Base-by-base conservation (phyloP, 345 rosid genomes). In the Microcos paniculata region DNA sequence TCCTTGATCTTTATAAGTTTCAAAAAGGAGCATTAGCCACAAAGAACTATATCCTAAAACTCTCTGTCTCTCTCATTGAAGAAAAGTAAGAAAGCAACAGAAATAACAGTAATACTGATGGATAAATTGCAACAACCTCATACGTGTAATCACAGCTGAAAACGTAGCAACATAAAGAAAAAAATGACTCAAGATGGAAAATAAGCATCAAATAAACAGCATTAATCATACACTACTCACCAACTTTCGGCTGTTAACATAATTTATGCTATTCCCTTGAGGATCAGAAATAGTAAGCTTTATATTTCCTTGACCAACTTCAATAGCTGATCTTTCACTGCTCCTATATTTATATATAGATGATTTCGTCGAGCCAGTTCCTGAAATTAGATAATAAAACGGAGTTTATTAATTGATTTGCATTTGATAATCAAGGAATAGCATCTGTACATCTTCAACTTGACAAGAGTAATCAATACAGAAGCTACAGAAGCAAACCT, bases 231-330 rank as follows among this genome's bases (percentile, higher is more conserved):
- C 8, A 69, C 35, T 49, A 84, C 91, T 15, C 91, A 96, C 99
- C 66, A 61, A 78, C 79, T 82, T 92, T 85, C 82, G 84, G 73
- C 77, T 83, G 83, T 91, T 90, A 62, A 77, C 48, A 86, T 93
- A 93, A 55, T 77, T 87, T 64, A 72, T 67, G 40, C 55, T 40
- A 72, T 82, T 85, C 78, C 84, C 87, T 69, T 81, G 80, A 79
- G 83, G 79, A 21, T 89, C 76, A 57, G 94, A 85, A 75, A 88
- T 82, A 12, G 82, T 77, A 72, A 96, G 93, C 90, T 82, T 93
- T 67, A 93, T 62, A 82, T 90, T 82, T 77, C 91, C 94, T 66
- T 88, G 88, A 82, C 91, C 97, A 84, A 93, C 77, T 70, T 89
- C 90, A 80, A 87, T 21, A 61, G 53, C 69, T 45, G 96, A 87